A percentile compares a stretch with the other conserved stretches of the same genome.
These are phyloP conservation scores for Diaporthe caulivora DNA, from an alignment of 2,329 filamentous ascomycete species.

Conservation along the genomic window DNA sequence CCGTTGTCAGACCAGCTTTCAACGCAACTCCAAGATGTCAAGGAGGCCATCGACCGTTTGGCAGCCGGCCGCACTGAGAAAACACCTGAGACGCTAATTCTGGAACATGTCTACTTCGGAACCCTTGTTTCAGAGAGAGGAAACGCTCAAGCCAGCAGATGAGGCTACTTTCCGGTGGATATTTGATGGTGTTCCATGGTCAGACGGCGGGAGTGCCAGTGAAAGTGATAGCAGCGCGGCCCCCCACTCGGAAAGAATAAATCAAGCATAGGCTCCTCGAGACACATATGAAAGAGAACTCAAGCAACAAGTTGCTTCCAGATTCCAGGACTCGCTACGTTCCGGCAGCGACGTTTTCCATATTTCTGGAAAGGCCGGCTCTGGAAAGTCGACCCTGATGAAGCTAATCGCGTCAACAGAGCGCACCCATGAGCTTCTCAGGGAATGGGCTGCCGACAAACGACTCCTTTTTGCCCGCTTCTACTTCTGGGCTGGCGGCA, in stretches of 20 bases:
- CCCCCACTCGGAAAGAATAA: too few relatives aligned
- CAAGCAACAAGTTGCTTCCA: background rate
- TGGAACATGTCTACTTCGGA: background rate
- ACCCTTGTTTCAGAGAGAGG: background rate
- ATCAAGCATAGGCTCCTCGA: too few relatives aligned
- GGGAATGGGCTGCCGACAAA: background rate
- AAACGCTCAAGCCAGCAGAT: background rate
- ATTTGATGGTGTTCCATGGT: background rate
- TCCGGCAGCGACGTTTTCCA: background rate
- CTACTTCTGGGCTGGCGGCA: background rate
- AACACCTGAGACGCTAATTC: background rate
- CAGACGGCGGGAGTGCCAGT: too few relatives aligned
- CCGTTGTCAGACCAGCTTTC: background rate
- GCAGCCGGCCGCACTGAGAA: background rate
- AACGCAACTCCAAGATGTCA: background rate
- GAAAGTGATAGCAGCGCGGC: background rate
- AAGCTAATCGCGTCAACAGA: background rate
- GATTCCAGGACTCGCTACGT: background rate
- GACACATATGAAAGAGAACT: too few relatives aligned
- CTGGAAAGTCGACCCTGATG: background rate
- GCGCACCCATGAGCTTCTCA: background rate
- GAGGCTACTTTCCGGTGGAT: background rate
- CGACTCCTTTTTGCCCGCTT: background rate
- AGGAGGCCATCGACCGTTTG: background rate
- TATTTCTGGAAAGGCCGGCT: background rate